A percentile compares a stretch with the other conserved stretches of the same genome.
Evolutionary conservation across 2,329 filamentous ascomycete genomes (phyloP).

Genomic region (Niveomyces coronatus): DNA sequence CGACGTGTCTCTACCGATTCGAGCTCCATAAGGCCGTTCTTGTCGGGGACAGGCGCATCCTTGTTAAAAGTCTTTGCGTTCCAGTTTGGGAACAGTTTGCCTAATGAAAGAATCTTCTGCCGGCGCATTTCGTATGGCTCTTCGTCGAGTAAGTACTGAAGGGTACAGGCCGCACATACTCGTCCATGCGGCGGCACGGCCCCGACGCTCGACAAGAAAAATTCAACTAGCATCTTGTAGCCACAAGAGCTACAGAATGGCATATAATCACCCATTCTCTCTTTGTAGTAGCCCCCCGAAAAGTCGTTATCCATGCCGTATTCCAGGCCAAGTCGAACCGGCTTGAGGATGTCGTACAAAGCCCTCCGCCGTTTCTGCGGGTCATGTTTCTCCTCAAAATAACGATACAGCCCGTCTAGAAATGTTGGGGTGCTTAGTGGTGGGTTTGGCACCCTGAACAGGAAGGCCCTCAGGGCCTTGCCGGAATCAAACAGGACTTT

Average conservation of each 20-base stretch:
- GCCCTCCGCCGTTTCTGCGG: slow-evolving; percentile 12
- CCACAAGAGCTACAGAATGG: slow-evolving; percentile 26
- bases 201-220: slow-evolving; percentile 15
- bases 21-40: neutral
- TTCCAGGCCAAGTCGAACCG: slow-evolving; percentile 19
- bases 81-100: slow-evolving; percentile 22
- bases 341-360: slow-evolving; percentile 24
- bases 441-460: slow-evolving; percentile 20
- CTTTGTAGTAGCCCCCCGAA: slow-evolving; percentile 15
- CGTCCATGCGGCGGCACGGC: slow-evolving; percentile 10
- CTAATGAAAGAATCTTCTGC: slow-evolving; percentile 8
- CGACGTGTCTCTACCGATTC: slow-evolving; percentile 1
- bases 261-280: slow-evolving; percentile 16
- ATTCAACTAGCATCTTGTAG: slow-evolving; percentile 21
- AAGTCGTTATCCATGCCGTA: slow-evolving; percentile 13
- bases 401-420: slow-evolving; percentile 24
- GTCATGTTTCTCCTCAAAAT: slow-evolving; percentile 13
- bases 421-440: slow-evolving; percentile 21
- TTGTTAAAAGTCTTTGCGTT: slow-evolving; percentile 17
- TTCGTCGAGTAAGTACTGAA: slow-evolving; percentile 20
- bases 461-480: slow-evolving; percentile 20
- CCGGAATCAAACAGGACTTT: slow-evolving; percentile 20
- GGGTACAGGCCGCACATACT: slow-evolving; percentile 20
- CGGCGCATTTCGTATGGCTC: slow-evolving; percentile 20
- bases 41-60: slow-evolving; percentile 17